Base-by-base conservation (phyloP, 768 basidiomycete species). In the Pulveroboletus sp. region DNA sequence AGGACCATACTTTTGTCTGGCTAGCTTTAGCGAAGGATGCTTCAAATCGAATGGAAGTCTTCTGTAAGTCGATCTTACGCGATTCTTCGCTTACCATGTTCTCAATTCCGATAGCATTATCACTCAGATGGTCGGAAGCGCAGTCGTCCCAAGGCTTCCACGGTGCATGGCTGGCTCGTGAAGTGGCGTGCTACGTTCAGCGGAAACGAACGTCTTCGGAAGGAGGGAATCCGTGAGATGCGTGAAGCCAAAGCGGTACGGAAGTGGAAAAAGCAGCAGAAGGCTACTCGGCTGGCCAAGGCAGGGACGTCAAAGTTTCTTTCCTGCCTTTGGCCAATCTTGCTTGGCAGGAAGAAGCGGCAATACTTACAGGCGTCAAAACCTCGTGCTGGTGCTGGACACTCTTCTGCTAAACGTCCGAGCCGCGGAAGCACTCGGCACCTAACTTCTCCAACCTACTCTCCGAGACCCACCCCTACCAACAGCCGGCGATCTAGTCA, bases 141-240 rank as follows among this genome's bases (percentile, higher is more conserved):
- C 38, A 80, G 77, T 41, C 75, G 73, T 27, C 76, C 77, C 35
- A 82, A 78, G 46, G 61, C 72, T n/a, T 76, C 75, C 6, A 76
- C 77, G 11, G 75, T 86, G 65, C 86, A 89, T 56, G 86, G 86
- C 27, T 89, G 86, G 85, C 71, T 88, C 51, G 80, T 82, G n/a
- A 89, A 88, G 67, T 78, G 82, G 78, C 76, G 86, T 52, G 86
- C 85, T 22, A 87, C 86, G 12, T 71, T 88, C 27, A 61, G 75
- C 27, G 85, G 83, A 30, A 73, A 85, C 60, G 85, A 87, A 61
- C 59, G 55, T 17, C 68, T 84, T 40, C 75, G 85, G 53, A 76
- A 70, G 65, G 79, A 80, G 72, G 86, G 86, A 39, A 86, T 87
- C 63, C 73, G 72, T 44, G 86, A 89, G 67, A 88, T 88, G 82